A percentile compares a stretch with the other conserved stretches of the same genome.
Conservation (phyloP, 1,284 basidiomycete genomes). For the Moesziomyces antarcticus region DNA sequence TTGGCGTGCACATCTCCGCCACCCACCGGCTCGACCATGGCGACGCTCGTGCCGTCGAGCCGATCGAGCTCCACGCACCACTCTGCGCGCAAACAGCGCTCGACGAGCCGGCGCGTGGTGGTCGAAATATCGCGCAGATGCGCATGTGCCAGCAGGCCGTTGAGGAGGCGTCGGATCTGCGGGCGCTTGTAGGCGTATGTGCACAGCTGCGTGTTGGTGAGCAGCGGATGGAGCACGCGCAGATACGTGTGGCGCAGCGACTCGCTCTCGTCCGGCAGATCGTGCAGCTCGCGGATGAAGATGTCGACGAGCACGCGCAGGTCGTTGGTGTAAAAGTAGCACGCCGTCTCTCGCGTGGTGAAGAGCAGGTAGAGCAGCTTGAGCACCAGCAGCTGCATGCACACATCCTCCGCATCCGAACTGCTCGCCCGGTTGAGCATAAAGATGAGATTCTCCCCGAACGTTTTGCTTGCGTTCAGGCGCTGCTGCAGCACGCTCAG, state of each 20-base stretch:
- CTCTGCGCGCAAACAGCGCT: constrained; percentile 84
- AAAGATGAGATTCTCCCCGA: constrained; percentile 98
- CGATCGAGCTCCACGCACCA: constrained; percentile 76
- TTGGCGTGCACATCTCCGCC: constrained; percentile 47
- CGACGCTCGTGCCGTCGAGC: constrained; percentile 39
- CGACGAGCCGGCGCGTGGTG: constrained; percentile 90
- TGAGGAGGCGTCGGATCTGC: constrained; percentile 85
- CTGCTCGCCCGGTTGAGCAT: constrained; percentile 88
- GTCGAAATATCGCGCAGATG: constrained; percentile 76
- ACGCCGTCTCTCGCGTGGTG: constrained; percentile 89
- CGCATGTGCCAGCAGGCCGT: constrained; percentile 79
- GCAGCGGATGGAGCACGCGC: constrained; percentile 91
- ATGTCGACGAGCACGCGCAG: constrained; percentile 95
- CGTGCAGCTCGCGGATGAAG: constrained; percentile 88
- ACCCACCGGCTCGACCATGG: constrained; percentile 42
- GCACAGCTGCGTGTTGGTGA: constrained; percentile 92
- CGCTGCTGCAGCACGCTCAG: constrained; percentile 84
- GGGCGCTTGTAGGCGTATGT: constrained; percentile 86
- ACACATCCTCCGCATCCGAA: constrained; percentile 79
- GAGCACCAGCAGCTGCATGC: constrained; percentile 92
- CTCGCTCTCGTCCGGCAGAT: constrained; percentile 92
- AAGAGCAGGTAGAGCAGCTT: constrained; percentile 96
- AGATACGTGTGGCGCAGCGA: constrained; percentile 97
- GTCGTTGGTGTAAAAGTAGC: constrained; percentile 99
- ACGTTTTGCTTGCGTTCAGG: constrained; percentile 86